A percentile compares a stretch with the other conserved stretches of the same genome.
These are phyloP conservation scores for Fusarium fracticaudum DNA, from an alignment of 2,329 filamentous ascomycete species.

Conservation along the genomic window DNA sequence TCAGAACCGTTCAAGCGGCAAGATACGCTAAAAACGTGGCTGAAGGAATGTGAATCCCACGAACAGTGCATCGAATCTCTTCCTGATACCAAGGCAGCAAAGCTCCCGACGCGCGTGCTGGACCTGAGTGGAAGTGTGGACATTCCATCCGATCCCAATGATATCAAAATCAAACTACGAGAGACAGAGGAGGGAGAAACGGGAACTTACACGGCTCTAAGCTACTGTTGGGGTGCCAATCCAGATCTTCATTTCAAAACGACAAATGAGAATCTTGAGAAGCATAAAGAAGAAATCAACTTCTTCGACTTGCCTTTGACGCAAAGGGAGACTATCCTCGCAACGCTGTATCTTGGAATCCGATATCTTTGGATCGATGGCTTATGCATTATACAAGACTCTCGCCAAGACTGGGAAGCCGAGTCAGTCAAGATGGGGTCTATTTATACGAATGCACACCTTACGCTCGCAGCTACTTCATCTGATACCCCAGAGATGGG, in stretches of 20 bases:
- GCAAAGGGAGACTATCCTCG: not conserved
- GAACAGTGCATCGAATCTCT: not conserved
- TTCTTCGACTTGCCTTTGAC: not conserved
- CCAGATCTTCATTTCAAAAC: not conserved
- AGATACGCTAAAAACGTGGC: not conserved
- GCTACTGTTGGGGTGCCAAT: conserved; percentile 13
- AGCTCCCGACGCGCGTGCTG: not conserved
- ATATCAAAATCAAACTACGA: not conserved
- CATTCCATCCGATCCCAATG: not conserved
- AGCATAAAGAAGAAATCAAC: not conserved
- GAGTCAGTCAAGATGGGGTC: not conserved
- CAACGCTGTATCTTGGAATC: not conserved
- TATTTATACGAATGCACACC: not conserved
- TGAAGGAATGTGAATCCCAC: not conserved
- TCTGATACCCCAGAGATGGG: not conserved
- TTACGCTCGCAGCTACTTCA: not conserved
- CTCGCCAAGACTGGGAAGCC: conserved; percentile 1
- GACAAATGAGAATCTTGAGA: not conserved
- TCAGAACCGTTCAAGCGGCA: not conserved
- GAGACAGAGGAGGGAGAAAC: not conserved
- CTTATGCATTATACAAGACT: conserved; percentile 11
- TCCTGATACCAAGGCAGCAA: not conserved
- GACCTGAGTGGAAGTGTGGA: not conserved
- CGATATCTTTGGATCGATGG: conserved; percentile 14
- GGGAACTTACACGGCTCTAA: not conserved